Conservation (phyloP, 768 basidiomycete species). For the Trichaptum fuscoviolaceum region DNA sequence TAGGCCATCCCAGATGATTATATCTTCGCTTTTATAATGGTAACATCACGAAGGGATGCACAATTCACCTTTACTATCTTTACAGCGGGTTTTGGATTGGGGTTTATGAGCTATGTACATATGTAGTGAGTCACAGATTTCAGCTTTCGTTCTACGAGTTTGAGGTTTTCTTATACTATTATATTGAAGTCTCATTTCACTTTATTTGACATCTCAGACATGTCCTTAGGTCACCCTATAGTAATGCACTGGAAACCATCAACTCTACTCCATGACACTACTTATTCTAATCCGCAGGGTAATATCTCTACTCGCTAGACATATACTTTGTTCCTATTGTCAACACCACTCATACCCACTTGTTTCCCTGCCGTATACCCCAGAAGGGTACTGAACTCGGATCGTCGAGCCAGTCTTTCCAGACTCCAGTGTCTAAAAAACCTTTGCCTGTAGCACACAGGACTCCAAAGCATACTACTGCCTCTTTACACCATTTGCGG, state of each 20-base stretch:
- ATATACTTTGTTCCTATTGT: neutral
- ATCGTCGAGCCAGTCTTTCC: neutral
- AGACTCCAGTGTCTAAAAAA: neutral
- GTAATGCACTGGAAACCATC: too few species aligned
- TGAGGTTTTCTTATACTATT: too few species aligned
- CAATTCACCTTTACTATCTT: too few species aligned
- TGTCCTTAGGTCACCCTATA: too few species aligned
- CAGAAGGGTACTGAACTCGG: neutral
- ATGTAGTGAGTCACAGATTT: too few species aligned
- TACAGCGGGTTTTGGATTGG: too few species aligned
- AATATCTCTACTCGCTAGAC: neutral
- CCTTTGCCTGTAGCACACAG: neutral
- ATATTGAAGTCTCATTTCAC: too few species aligned
- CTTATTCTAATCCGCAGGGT: neutral
- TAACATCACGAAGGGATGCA: neutral
- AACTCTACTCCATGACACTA: too few species aligned
- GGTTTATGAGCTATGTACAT: too few species aligned
- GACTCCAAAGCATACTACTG: neutral
- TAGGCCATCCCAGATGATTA: neutral
- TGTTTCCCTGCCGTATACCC: neutral
- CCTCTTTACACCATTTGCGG: neutral
- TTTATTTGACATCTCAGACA: too few species aligned
- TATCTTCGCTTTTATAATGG: neutral
- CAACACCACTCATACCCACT: neutral
- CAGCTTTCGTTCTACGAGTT: too few species aligned